phyloP scores from a whole-genome alignment of 2,329 filamentous ascomycete genomes.

The Fusarium sp. region DNA sequence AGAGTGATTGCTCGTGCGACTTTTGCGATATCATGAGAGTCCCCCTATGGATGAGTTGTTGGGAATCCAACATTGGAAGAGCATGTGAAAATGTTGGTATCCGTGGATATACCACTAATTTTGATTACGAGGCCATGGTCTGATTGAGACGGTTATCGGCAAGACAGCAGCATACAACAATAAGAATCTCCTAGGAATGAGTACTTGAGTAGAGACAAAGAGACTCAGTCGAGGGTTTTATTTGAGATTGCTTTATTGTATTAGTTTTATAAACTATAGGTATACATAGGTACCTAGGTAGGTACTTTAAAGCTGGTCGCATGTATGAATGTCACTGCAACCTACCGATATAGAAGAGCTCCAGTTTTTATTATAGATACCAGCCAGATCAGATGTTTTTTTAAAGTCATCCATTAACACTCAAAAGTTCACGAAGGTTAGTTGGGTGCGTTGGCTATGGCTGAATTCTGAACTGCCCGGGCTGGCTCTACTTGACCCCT shows the following conservation, averaged over 20 bases:
- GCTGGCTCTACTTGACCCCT: not conserved
- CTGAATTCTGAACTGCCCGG: not conserved
- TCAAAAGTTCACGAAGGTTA: not conserved
- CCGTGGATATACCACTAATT: slow-evolving; percentile 2
- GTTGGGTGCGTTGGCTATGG: not conserved
- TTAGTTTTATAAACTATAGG: not conserved
- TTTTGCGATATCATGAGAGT: not conserved
- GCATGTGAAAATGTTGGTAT: slow-evolving; percentile 6
- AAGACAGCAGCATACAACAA: slow-evolving; percentile 3
- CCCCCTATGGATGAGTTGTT: slow-evolving; percentile 3
- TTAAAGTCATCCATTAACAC: not conserved
- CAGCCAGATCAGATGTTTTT: not conserved
- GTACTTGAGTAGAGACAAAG: not conserved
- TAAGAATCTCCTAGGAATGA: not conserved
- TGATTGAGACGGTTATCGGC: slow-evolving; percentile 16
- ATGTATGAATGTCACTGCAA: not conserved
- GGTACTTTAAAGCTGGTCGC: not conserved
- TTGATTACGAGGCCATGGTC: slow-evolving; percentile 26
- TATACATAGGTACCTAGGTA: not conserved
- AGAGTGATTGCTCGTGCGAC: not conserved
- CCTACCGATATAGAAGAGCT: not conserved
- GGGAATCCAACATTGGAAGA: not conserved
- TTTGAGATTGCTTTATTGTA: not conserved
- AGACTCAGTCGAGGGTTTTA: not conserved
- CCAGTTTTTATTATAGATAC: not conserved